Conservation (phyloP, 1,284 basidiomycete species). For the Ganoderma meredithae region DNA sequence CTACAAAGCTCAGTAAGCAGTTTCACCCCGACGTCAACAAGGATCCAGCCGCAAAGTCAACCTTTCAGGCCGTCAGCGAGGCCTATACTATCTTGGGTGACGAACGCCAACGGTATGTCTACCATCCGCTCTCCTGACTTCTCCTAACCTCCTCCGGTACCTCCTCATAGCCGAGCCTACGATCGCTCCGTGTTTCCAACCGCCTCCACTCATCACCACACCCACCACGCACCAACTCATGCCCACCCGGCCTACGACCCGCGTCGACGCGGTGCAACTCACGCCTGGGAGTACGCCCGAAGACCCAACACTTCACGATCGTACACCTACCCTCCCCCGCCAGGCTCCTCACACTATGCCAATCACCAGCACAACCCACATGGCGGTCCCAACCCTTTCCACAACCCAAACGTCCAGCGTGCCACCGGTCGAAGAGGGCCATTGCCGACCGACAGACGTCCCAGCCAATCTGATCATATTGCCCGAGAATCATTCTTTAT, state of each 20-base stretch:
- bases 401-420: conserved; percentile 40
- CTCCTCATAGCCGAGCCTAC: conserved; percentile 43
- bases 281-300: conserved; percentile 49
- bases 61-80: conserved; percentile 56
- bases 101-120: conserved; percentile 51
- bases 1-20: conserved; percentile 54
- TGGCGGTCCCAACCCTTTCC: conserved; percentile 38
- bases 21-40: conserved; percentile 56
- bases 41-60: conserved; percentile 48
- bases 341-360: conserved; percentile 27
- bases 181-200: conserved; percentile 40
- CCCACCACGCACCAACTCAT: conserved; percentile 29
- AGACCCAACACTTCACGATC: conserved; percentile 30
- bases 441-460: conserved; percentile 30
- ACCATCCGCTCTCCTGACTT: background rate
- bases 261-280: conserved; percentile 46
- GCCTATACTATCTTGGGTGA: conserved; percentile 56
- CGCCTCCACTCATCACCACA: conserved; percentile 11
- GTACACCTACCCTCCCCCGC: conserved; percentile 28
- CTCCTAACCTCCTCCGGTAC: background rate
- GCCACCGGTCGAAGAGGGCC: conserved; percentile 38
- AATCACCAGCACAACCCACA: conserved; percentile 26
- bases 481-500: conserved; percentile 40
- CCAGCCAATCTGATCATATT: conserved; percentile 37
- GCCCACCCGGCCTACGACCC: conserved; percentile 37